A percentile compares a stretch with the other conserved stretches of the same genome.
These are phyloP conservation scores for Trypanosoma theileri DNA, from an alignment of 208 protist species.

Conservation along the genomic window DNA sequence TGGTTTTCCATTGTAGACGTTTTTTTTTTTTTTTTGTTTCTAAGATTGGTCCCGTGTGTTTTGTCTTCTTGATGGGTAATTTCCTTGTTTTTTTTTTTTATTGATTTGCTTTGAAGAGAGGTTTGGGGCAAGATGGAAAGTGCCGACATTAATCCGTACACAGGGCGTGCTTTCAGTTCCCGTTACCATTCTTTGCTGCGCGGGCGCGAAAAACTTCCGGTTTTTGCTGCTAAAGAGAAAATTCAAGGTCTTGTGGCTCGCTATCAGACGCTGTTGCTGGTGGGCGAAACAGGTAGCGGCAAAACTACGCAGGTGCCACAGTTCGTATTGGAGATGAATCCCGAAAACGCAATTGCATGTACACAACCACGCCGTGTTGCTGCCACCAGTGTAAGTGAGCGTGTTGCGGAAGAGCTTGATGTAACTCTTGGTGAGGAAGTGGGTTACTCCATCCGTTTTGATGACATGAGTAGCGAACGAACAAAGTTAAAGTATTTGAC, in stretches of 20 bases:
- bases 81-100: neutral
- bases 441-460: constrained; percentile 99
- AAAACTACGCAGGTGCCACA: constrained; percentile 96
- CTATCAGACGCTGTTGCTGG: constrained; percentile 90
- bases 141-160: constrained; percentile 47
- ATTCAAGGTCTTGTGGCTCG: constrained; percentile 89
- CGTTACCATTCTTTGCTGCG: constrained; percentile 55
- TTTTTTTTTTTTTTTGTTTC: too few relatives aligned
- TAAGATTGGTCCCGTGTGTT: too few relatives aligned
- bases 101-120: neutral
- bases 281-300: constrained; percentile 94
- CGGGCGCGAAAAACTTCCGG: constrained; percentile 60
- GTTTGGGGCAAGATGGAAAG: constrained; percentile 1
- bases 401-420: constrained; percentile 98
- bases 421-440: constrained; percentile 96
- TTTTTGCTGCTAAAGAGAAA: constrained; percentile 69
- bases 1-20: too few relatives aligned
- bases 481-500: constrained; percentile 99
- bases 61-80: neutral
- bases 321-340: constrained; percentile 90
- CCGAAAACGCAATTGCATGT: constrained; percentile 80
- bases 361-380: constrained; percentile 99
- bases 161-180: constrained; percentile 46
- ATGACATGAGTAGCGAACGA: constrained; percentile 93
- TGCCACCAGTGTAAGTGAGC: constrained; percentile 97